Evolutionary conservation across 2,329 filamentous ascomycete species (phyloP), one percentile per base, ranked within the genome.

Genomic region (Pseudopithomyces maydicus): DNA sequence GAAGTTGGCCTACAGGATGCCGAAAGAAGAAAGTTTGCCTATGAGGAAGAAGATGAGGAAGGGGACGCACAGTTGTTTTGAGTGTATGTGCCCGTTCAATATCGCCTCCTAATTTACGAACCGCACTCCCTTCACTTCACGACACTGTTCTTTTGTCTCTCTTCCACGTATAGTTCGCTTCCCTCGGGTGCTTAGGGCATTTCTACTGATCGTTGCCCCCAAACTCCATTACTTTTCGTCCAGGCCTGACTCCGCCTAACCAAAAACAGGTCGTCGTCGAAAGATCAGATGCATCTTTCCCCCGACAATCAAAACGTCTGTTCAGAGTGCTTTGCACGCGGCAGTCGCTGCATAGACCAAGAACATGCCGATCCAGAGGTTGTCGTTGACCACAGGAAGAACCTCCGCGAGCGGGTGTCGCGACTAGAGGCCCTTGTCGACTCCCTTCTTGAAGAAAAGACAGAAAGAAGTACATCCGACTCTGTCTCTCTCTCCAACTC

Each of bases 241-340:
- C 33, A 26, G 45, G 33, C 19, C 55, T 38, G 29, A 32, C 38
- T 36, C 32, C 14, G 20, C 22, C 72, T 75, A 59, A 77, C 63
- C 7, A 17, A 45, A 22, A 41, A 33, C 50, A 75, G 82, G 81
- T 56, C 77, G 80, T 39, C 77, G 81, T 36, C 78, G 81, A 49
- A 83, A 82, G 68, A 80, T 82, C 26, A 75, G 77, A 51, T 84
- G 81, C 66, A 77, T 80, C 50, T 81, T 75, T 54, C 69, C 71
- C 23, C 70, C n/a, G 74, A 74, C 36, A 77, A 73, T 48, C 71
- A 74, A 12, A 66, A 73, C 22, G 66, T 74, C 50, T 83, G 80
- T 64, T 76, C 75, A 29, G 78, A 77, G 61, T 83, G 81, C 68
- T 75, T 74, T 48, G 68, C 77, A 33, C 78, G 81, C 52, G 77